Base-by-base conservation (phyloP, 2,329 filamentous ascomycete species). In the Cercospora zeae-maydis region DNA sequence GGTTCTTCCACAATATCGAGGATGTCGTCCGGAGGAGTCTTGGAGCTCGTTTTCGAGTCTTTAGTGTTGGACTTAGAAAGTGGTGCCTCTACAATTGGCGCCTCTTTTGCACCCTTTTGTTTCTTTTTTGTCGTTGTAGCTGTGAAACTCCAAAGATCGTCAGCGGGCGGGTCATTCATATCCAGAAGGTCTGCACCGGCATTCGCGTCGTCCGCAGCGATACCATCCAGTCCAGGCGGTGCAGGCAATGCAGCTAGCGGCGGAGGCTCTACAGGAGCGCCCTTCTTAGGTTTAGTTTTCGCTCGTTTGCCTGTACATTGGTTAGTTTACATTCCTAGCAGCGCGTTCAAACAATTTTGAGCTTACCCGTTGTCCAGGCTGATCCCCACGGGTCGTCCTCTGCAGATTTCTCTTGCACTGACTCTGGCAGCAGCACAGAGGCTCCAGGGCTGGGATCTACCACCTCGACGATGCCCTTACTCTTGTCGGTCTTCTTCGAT, bases 221-320 rank as follows among this genome's bases (percentile, higher is more conserved):
- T 54, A 30, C 56, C 53, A 16, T 64, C 65, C 30, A 61, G 58
- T 9, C 63, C 63, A 16, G 67, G 61, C 31, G 82, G 73, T 6
- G 80, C 57, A 51, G 64, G 64, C 19, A 61, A 42, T 27, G 65
- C 63, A 36, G 65, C 67, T 33, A 21, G 33, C 24, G 63, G 61
- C 6, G 64, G 61, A 49, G 62, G 62, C n/a, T 56, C 45, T 13
- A 61, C 63, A 24, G 64, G 66, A 70, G 81, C 83, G 47, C 77
- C 75, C 72, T 85, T 85, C 71, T 83, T 82, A 75, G 84, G 85
- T 71, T 83, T 82, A 75, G 84, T 85, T 57, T 67, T 63, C 52
- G 78, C 72, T 65, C 84, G 85, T 70, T 84, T 84, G 10, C 79
- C 77, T 27, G 76, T 74, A 55, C 75, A 75, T 61, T 8, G 52